Evolutionary conservation across 1,284 basidiomycete species (phyloP).

Genomic region (Malassezia restricta): DNA sequence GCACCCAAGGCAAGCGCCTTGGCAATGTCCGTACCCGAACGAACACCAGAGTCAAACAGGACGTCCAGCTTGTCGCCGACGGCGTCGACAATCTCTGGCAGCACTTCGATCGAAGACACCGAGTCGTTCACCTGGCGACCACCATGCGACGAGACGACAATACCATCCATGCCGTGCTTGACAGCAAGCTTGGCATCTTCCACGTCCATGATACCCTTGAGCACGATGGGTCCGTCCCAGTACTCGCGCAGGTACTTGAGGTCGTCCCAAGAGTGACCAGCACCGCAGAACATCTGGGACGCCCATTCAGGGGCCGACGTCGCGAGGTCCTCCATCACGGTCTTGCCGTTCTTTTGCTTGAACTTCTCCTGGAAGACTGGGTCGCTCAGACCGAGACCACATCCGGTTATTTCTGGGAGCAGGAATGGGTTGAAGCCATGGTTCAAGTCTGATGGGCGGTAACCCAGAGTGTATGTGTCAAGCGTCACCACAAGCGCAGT

Average conservation of each 20-base stretch:
- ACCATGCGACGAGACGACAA: slow-evolving; percentile 42
- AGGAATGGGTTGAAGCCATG: slow-evolving; percentile 47
- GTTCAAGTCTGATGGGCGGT: slow-evolving; percentile 25
- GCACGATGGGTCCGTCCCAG: slow-evolving; percentile 34
- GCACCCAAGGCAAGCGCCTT: slow-evolving; percentile 39
- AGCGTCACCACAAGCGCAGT: slow-evolving; percentile 25
- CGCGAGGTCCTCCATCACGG: slow-evolving; percentile 26
- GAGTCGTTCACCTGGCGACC: slow-evolving; percentile 41
- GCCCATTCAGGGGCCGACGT: slow-evolving; percentile 25
- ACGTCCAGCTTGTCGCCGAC: slow-evolving; percentile 21
- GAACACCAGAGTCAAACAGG: slow-evolving; percentile 37
- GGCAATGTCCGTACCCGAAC: slow-evolving; percentile 33
- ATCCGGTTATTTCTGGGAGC: slow-evolving; percentile 49
- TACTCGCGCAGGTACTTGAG: slow-evolving; percentile 23
- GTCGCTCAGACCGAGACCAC: slow-evolving; percentile 32
- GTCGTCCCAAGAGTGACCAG: slow-evolving; percentile 35
- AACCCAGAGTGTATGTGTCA: slow-evolving; percentile 11
- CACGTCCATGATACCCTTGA: slow-evolving; percentile 36
- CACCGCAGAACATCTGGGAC: background rate
- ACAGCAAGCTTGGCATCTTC: slow-evolving; percentile 31
- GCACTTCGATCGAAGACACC: slow-evolving; percentile 23
- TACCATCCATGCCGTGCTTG: slow-evolving; percentile 33
- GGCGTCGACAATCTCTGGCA: slow-evolving; percentile 24
- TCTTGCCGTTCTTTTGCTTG: background rate
- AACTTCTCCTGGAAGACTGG: slow-evolving; percentile 32